Base-by-base conservation (phyloP, 2,329 filamentous ascomycete genomes). In the Cordyceps cateniannulata region DNA sequence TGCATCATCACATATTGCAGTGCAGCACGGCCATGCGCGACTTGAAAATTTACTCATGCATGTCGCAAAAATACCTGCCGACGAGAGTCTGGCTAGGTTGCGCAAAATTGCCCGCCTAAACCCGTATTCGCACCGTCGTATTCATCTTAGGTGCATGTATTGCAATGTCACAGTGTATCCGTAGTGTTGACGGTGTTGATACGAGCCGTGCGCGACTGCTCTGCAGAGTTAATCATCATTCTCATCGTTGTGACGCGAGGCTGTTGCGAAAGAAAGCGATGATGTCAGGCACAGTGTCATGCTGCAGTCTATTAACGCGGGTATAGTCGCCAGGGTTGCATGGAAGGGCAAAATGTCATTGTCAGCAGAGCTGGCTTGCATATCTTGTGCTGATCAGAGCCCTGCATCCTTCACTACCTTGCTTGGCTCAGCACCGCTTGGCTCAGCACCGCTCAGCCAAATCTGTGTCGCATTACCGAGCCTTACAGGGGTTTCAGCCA, bases 51-150 rank as follows among this genome's bases (percentile, higher is more conserved):
- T 59, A 20, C 6, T 32, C 9, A 51, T 59, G 56, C 56, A 51
- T 59, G 48, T 59, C 56, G 48, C 56, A 45, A 51, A 32, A 35
- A n/a, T 35, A 24, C 18, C 9, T 24, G 6, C n/a, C 9, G 42
- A 42, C 38, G 14, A 42, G 18, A 38, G 14, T 8, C 22, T 9
- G 45, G 14, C 38, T 16, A 59, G 24, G 56, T 52, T 52, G 38
- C 35, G 48, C 47, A 59, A 59, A 25, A 14, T 18, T 16, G 32
- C 25, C 32, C 18, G n/a, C n/a, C 24, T 29, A 38, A 51, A n/a
- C 56, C 56, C 56, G 48, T 52, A 44, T 59, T 52, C 20, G 38
- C 38, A 48, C 55, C 14, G 56, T 52, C 56, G 47, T 59, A 52
- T 52, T 52, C 48, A 52, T 52, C n/a, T 42, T 5, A 24, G 29